These are phyloP conservation scores for Cordyceps farinosa DNA, from an alignment of 2,329 filamentous ascomycete genomes.

Conservation along the genomic window DNA sequence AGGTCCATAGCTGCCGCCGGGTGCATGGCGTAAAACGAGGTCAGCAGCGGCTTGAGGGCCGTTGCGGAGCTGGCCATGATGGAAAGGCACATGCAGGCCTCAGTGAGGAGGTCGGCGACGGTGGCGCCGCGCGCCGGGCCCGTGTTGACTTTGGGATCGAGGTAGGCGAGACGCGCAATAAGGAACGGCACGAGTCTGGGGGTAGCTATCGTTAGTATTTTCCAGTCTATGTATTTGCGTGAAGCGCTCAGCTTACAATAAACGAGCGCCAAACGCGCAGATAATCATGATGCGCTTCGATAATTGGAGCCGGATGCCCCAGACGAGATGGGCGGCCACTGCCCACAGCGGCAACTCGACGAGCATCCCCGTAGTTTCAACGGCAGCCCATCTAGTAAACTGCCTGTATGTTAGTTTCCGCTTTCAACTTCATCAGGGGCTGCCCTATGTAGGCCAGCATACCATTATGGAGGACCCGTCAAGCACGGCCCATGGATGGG, in stretches of 20 bases:
- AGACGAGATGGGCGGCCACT: conserved; percentile 4
- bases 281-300: not conserved
- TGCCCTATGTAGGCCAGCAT: not conserved
- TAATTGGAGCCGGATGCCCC: conserved; percentile 3
- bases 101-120: conserved; percentile 9
- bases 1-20: not conserved
- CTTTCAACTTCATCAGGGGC: no score
- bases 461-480: not conserved
- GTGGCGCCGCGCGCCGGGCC: not conserved
- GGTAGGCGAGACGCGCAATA: conserved; percentile 5
- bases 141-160: not conserved
- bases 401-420: not conserved
- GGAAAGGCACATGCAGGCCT: conserved; percentile 7
- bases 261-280: conserved; percentile 7
- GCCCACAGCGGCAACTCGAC: conserved; percentile 9
- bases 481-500: not conserved
- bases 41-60: conserved; percentile 11
- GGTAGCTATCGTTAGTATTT: not conserved
- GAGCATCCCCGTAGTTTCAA: not conserved
- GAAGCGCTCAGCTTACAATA: not conserved
- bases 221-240: accelerated
- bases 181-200: conserved; percentile 5
- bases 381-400: conserved; percentile 1
- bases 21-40: not conserved
- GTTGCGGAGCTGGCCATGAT: conserved; percentile 10